phyloP scores from a whole-genome alignment of 2,329 filamentous ascomycete species.

The Phaeoacremonium minimum region DNA sequence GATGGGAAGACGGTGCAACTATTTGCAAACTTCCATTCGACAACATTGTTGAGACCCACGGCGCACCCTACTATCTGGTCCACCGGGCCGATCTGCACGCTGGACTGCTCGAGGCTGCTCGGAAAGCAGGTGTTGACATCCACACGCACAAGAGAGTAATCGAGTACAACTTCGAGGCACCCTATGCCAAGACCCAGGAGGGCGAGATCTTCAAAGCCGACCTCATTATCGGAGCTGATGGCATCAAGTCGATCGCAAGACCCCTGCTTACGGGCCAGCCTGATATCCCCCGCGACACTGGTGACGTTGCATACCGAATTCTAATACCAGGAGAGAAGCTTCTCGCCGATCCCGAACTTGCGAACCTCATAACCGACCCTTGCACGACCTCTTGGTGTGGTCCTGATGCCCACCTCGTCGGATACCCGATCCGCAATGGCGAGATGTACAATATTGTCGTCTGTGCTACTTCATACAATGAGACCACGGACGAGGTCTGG shows the following conservation, averaged over 20 bases:
- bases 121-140: conserved; percentile 18
- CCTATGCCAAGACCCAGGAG: conserved; percentile 10
- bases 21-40: conserved; percentile 18
- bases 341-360: conserved; percentile 17
- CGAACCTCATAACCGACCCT: conserved; percentile 18
- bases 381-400: conserved; percentile 26
- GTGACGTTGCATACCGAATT: conserved; percentile 29
- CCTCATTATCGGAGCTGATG: conserved; percentile 17
- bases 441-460: conserved; percentile 28
- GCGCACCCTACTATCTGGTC: conserved; percentile 26
- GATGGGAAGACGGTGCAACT: conserved; percentile 17
- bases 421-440: conserved; percentile 23
- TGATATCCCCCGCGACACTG: conserved; percentile 20
- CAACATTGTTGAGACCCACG: conserved; percentile 15
- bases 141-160: conserved; percentile 16
- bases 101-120: conserved; percentile 19
- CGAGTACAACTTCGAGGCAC: conserved; percentile 15
- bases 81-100: conserved; percentile 29
- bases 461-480: conserved; percentile 15
- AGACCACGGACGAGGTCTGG: conserved; percentile 14
- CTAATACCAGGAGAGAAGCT: conserved; percentile 21
- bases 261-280: conserved; percentile 17
- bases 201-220: conserved; percentile 14
- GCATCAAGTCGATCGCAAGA: conserved; percentile 18
- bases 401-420: conserved; percentile 24